Conservation (phyloP, 2,329 filamentous ascomycete genomes). For the Ceratocystis eucalypticola region DNA sequence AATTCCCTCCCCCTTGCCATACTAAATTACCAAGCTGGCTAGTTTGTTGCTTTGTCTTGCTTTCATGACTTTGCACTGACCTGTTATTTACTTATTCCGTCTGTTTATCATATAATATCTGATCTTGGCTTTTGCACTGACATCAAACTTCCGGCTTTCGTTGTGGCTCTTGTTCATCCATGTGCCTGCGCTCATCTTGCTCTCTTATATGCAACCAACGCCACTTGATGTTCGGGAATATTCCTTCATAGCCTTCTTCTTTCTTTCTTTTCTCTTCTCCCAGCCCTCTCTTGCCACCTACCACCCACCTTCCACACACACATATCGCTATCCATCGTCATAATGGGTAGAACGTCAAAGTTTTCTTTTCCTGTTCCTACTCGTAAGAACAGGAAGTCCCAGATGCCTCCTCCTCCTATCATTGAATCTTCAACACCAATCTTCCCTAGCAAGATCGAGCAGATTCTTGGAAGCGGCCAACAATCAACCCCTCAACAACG, state of each 20-base stretch:
- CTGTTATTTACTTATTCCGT: background rate
- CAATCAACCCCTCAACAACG: conserved; percentile 5
- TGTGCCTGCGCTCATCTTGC: conserved; percentile 13
- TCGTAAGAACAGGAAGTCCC: conserved; percentile 17
- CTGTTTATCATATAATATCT: background rate
- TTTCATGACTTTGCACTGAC: conserved; percentile 3
- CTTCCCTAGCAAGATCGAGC: conserved; percentile 14
- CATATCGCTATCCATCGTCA: conserved; percentile 5
- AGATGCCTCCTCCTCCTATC: conserved; percentile 9
- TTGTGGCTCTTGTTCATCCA: conserved; percentile 13
- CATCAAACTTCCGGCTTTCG: conserved; percentile 3
- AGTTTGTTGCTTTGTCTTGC: conserved; percentile 5
- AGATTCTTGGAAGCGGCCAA: conserved; percentile 17
- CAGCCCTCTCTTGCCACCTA: background rate
- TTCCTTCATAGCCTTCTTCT: conserved; percentile 10
- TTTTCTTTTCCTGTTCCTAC: conserved; percentile 19
- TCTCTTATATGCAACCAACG: conserved; percentile 13
- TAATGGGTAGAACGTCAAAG: conserved; percentile 19
- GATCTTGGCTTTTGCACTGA: conserved; percentile 1
- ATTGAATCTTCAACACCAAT: conserved; percentile 9
- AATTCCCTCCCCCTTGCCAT: background rate
- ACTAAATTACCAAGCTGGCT: background rate
- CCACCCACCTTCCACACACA: background rate
- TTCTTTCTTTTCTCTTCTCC: conserved; percentile 3
- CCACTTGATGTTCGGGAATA: conserved; percentile 17